These are phyloP conservation scores for Clavaria fumosa DNA, from an alignment of 768 basidiomycete genomes.

Conservation along the genomic window DNA sequence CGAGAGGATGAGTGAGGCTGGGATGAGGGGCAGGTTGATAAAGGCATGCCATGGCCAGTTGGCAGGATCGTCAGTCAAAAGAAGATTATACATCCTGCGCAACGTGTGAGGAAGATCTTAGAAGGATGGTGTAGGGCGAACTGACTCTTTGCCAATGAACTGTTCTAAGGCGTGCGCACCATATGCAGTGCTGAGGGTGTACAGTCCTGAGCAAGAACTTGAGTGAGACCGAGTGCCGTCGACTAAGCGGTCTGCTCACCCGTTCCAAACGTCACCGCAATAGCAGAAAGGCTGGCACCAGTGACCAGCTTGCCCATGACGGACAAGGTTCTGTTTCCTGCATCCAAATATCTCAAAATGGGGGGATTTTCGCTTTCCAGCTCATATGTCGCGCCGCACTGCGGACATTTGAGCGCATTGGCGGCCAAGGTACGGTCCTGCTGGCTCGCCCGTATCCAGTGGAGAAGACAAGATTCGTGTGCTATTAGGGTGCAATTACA, in stretches of 20 bases:
- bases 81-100: constrained; percentile 41
- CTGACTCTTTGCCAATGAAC: constrained; percentile 56
- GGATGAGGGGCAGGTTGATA: constrained; percentile 59
- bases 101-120: background rate
- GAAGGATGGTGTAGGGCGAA: constrained; percentile 3
- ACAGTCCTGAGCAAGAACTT: constrained; percentile 19
- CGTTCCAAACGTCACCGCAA: constrained; percentile 41
- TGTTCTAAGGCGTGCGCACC: constrained; percentile 57
- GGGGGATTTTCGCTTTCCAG: constrained; percentile 48
- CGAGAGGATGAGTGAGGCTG: constrained; percentile 48
- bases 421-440: constrained; percentile 33
- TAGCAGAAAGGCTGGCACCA: constrained; percentile 30
- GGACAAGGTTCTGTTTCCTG: constrained; percentile 34
- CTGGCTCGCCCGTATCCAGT: constrained; percentile 67
- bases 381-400: constrained; percentile 54
- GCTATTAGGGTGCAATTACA: constrained; percentile 71
- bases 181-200: constrained; percentile 42
- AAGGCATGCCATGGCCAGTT: constrained; percentile 69
- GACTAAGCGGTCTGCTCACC: constrained; percentile 40
- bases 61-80: constrained; percentile 51
- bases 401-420: constrained; percentile 68
- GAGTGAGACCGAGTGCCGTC: no score
- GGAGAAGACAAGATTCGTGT: constrained; percentile 63
- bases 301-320: constrained; percentile 37
- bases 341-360: constrained; percentile 33